phyloP scores from a whole-genome alignment of 345 rosid species.

The Linum usitatissimum region DNA sequence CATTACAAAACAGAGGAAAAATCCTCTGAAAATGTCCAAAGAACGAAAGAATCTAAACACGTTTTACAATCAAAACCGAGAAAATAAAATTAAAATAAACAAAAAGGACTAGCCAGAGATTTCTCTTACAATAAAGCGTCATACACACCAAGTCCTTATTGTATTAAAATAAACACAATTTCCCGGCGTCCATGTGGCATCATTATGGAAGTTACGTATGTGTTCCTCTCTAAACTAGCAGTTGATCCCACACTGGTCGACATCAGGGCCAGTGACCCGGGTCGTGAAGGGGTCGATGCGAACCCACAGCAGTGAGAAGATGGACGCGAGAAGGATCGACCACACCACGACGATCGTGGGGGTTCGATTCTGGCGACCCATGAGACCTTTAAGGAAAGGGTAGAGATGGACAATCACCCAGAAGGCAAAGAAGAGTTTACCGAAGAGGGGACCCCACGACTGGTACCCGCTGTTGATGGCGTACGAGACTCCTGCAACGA shows the following conservation, averaged over 20 bases:
- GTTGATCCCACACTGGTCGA: background rate
- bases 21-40: background rate
- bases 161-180: background rate
- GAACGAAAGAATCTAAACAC: background rate
- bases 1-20: background rate
- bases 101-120: background rate
- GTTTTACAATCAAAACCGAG: no score
- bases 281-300: background rate
- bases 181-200: background rate
- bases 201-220: no score
- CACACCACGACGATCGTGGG: background rate
- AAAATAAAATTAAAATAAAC: no score
- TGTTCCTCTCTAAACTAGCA: background rate
- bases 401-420: background rate
- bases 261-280: background rate
- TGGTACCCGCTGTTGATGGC: background rate
- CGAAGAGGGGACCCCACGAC: background rate
- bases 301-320: background rate
- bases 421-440: background rate
- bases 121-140: background rate
- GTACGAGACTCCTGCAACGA: background rate
- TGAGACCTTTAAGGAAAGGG: background rate
- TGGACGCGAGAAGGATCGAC: background rate
- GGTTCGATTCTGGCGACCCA: background rate
- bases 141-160: background rate